phyloP scores from a whole-genome alignment of 2,329 filamentous ascomycete species.

The Dothistroma pini region DNA sequence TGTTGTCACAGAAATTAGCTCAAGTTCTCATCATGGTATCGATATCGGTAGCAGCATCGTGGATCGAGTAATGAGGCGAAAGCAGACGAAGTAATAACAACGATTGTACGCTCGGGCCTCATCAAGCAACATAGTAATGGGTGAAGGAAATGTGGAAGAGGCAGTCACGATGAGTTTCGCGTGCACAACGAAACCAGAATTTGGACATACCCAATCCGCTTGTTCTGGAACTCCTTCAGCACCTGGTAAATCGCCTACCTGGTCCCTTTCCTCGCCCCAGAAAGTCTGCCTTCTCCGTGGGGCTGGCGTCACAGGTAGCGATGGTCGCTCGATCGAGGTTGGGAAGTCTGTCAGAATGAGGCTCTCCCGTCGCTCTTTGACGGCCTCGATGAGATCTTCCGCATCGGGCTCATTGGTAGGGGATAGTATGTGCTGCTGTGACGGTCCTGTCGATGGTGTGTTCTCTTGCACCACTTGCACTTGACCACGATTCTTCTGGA shows the following conservation, averaged over 20 bases:
- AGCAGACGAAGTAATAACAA: constrained; percentile 4
- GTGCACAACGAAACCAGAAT: constrained; percentile 32
- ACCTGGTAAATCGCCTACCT: constrained; percentile 60
- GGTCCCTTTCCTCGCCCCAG: constrained; percentile 60
- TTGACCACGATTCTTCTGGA: constrained; percentile 57
- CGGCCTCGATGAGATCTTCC: constrained; percentile 29
- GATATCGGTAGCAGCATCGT: constrained; percentile 3
- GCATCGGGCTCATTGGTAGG: constrained; percentile 25
- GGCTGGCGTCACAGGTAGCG: constrained; percentile 84
- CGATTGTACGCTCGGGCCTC: constrained; percentile 5
- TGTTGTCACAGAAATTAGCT: constrained; percentile 29
- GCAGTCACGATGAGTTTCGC: background rate
- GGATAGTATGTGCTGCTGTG: constrained; percentile 23
- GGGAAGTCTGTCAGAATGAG: constrained; percentile 85
- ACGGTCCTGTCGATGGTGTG: constrained; percentile 12
- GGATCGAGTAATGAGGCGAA: background rate
- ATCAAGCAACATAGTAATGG: constrained; percentile 4
- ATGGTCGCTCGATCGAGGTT: constrained; percentile 74
- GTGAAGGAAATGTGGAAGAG: background rate
- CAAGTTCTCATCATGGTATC: background rate
- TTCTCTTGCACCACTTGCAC: constrained; percentile 23
- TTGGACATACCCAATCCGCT: constrained; percentile 87
- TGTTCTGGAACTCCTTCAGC: constrained; percentile 84
- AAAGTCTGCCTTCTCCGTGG: constrained; percentile 67
- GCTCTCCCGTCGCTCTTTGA: constrained; percentile 47